phyloP scores from a whole-genome alignment of 495 filamentous ascomycete species.

The Eremomyces bilateralis region DNA sequence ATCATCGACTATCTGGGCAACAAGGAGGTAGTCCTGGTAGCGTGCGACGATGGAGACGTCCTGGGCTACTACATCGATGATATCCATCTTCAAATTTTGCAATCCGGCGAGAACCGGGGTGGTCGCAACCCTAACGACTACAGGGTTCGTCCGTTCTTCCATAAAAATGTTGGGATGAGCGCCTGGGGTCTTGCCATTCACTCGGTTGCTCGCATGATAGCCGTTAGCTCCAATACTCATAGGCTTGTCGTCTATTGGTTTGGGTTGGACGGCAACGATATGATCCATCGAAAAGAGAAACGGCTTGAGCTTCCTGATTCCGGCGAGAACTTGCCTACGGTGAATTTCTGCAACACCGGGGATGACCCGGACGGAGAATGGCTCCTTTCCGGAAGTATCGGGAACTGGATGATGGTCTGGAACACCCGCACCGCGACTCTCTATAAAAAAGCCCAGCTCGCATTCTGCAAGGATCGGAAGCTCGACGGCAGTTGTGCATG shows the following conservation, averaged over 20 bases:
- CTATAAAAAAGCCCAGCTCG: too few species aligned
- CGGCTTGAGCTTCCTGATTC: conserved; percentile 24
- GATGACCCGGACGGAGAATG: conserved; percentile 39
- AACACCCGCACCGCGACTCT: too few species aligned
- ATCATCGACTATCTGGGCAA: conserved; percentile 58
- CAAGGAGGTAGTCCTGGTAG: conserved; percentile 56
- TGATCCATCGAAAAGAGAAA: too few species aligned
- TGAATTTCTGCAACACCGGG: conserved; percentile 49
- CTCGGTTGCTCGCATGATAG: conserved; percentile 52
- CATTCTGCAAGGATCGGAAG: too few species aligned
- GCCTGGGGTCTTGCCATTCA: conserved; percentile 88
- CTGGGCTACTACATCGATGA: conserved; percentile 51
- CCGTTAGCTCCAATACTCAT: conserved; percentile 50
- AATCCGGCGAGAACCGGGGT: conserved; percentile 3
- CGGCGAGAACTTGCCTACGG: conserved; percentile 49
- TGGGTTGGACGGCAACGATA: conserved; percentile 26
- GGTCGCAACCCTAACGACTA: neutral
- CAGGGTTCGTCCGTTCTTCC: conserved; percentile 36
- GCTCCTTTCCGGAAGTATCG: conserved; percentile 56
- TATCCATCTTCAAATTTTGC: conserved; percentile 26
- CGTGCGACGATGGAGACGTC: conserved; percentile 78
- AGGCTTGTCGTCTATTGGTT: conserved; percentile 54
- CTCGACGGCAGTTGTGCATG: too few species aligned
- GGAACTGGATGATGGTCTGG: conserved; percentile 41
- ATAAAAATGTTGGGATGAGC: conserved; percentile 48